Evolutionary conservation across 2,329 filamentous ascomycete genomes (phyloP), one percentile per base, ranked within the genome.

Genomic region (Cercospora canescens): DNA sequence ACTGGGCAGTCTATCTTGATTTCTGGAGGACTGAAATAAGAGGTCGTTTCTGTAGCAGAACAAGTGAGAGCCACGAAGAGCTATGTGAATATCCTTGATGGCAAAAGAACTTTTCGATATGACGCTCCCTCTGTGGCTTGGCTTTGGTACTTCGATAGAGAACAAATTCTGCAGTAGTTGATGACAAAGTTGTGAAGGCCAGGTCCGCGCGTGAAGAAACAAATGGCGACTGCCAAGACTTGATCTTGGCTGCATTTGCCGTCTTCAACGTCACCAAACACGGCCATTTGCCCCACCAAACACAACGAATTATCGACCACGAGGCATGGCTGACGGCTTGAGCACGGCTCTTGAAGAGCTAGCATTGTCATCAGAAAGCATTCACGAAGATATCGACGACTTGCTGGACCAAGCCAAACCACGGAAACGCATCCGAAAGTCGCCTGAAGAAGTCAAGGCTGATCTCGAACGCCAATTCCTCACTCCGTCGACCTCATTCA

Each of bases 391-490:
- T 39, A 87, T 90, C 69, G 88, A 91, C 75, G 81, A 85, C 66
- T 81, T 90, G 62, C 81, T 90, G 63, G 84, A 86, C 70, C 78
- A 84, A 70, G 79, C 80, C 67, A 81, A 81, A 60, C 83, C 84
- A 56, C 81, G 81, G 61, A 86, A 86, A 78, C 80, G 83, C 77
- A 64, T 83, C 74, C 73, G 86, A 84, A 78, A 83, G 85, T 79
- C 83, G 32, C 79, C 85, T 41, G 83, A 88, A n/a, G 84, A 85
- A 34, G 81, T 94, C 67, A 92, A 92, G 79, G 48, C 82, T 54
- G 85, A 88, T 67, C 85, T 98, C 5, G 93, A 96, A 79, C 76
- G 85, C 62, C 88, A 91, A 62, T 95, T 94, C 74, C 83, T 99
- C 28, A 88, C 87, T 2, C 94, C 95, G 0, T 92, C 92, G 1